Conservation (phyloP, 73 alveolate genomes). For the Paramecium sonneborni region DNA sequence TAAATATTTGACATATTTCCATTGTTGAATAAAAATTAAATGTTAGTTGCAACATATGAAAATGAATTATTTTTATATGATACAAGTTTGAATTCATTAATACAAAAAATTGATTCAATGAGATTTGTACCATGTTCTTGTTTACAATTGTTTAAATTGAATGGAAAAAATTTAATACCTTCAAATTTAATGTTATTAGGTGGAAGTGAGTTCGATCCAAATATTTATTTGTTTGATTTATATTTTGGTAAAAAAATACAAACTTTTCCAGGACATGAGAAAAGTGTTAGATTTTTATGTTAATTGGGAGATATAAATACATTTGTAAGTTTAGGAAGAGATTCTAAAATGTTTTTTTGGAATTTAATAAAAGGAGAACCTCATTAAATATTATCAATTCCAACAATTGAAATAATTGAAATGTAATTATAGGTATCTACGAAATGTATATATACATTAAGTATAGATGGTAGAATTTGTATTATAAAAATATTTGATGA, state of each 20-base stretch:
- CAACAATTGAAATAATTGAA: neutral
- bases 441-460: neutral
- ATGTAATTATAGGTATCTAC: neutral
- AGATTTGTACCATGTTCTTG: neutral
- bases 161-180: neutral
- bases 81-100: neutral
- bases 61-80: neutral
- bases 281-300: neutral
- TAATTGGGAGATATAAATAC: constrained; percentile 14
- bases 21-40: neutral
- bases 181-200: neutral
- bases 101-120: neutral
- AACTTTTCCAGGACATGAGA: constrained; percentile 32
- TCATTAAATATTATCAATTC: neutral
- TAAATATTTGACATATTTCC: neutral
- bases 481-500: neutral
- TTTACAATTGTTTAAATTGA: neutral
- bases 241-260: neutral
- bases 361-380: neutral
- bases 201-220: constrained; percentile 25
- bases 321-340: constrained; percentile 20
- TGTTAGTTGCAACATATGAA: neutral
- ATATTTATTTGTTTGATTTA: neutral
- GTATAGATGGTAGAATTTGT: constrained; percentile 9
- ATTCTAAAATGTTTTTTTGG: constrained; percentile 13